These are phyloP conservation scores for Ceratocystis destructans DNA, from an alignment of 2,329 filamentous ascomycete genomes.

Conservation along the genomic window DNA sequence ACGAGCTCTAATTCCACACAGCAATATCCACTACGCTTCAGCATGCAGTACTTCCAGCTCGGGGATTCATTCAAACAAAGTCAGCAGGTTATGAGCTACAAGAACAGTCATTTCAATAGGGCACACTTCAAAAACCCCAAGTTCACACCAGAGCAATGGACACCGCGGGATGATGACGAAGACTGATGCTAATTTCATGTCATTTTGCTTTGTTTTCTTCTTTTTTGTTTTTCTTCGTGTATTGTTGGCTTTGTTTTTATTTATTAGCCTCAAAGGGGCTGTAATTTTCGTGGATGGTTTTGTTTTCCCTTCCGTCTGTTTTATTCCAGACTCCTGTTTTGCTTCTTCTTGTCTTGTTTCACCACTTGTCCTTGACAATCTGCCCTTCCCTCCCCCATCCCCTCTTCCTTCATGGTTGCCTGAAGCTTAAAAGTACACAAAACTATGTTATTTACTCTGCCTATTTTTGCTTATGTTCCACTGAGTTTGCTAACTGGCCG, in stretches of 20 bases:
- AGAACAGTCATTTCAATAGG: slow-evolving; percentile 52
- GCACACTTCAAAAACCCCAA: slow-evolving; percentile 53
- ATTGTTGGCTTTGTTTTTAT: slow-evolving; percentile 6
- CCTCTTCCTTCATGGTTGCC: not conserved
- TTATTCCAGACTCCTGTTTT: not conserved
- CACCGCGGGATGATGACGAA: slow-evolving; percentile 28
- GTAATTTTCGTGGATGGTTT: not conserved
- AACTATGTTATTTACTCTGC: not conserved
- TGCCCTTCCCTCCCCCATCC: no score
- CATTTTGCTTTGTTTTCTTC: not conserved
- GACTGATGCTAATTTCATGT: not conserved
- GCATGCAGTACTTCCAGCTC: slow-evolving; percentile 38
- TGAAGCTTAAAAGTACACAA: not conserved
- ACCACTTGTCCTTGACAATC: not conserved
- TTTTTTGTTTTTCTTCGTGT: not conserved
- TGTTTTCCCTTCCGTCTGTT: slow-evolving; percentile 5
- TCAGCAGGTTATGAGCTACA: slow-evolving; percentile 43
- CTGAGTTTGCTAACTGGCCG: not conserved
- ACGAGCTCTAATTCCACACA: slow-evolving; percentile 22
- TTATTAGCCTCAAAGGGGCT: no score
- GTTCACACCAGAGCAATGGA: slow-evolving; percentile 34
- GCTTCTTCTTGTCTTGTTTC: not conserved
- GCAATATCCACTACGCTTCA: slow-evolving; percentile 37
- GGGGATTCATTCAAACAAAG: slow-evolving; percentile 32
- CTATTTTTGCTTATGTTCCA: not conserved